phyloP scores from a whole-genome alignment of 139 green algal species.

The Gonium pectorale region DNA sequence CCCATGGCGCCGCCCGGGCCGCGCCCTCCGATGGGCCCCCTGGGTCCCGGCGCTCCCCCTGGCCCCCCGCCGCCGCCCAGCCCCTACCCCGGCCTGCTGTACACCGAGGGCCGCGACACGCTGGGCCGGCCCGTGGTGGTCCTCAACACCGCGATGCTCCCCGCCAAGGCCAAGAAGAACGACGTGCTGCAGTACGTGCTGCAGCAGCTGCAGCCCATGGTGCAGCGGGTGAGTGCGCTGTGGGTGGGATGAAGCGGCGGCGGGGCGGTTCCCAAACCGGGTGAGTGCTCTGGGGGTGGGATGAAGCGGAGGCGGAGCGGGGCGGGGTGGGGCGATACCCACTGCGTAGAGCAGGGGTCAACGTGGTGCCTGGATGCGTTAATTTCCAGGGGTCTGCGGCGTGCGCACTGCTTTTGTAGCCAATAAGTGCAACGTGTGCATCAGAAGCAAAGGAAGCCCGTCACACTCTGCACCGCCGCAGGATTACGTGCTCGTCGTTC shows the following conservation, averaged over 20 bases:
- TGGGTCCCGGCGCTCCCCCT: neutral
- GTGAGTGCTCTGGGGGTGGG: too few species aligned
- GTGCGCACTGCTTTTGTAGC: too few species aligned
- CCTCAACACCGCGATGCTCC: conserved; percentile 74
- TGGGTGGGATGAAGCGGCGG: neutral
- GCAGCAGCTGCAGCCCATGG: conserved; percentile 69
- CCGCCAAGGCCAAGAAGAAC: conserved; percentile 52
- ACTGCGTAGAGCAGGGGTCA: too few species aligned
- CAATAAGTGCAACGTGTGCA: too few species aligned
- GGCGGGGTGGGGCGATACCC: too few species aligned
- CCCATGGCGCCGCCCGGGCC: neutral
- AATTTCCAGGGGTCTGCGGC: too few species aligned
- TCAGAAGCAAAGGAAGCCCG: too few species aligned
- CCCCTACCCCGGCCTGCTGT: conserved; percentile 66
- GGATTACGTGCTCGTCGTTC: conserved; percentile 61
- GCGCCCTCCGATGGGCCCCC: neutral
- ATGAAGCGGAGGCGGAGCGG: too few species aligned
- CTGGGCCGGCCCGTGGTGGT: conserved; percentile 82
- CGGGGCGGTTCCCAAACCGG: too few species aligned
- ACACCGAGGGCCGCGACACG: conserved; percentile 77
- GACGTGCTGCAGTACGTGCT: conserved; percentile 65
- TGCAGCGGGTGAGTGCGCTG: conserved; percentile 65
- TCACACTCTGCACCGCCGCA: too few species aligned
- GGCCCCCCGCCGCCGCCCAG: neutral
- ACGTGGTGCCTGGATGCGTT: too few species aligned